Percentiles rank a stretch among this genome's conserved stretches.
These are phyloP conservation scores for Neurospora sp. DNA, from an alignment of 2,329 filamentous ascomycete genomes.

Conservation along the genomic window DNA sequence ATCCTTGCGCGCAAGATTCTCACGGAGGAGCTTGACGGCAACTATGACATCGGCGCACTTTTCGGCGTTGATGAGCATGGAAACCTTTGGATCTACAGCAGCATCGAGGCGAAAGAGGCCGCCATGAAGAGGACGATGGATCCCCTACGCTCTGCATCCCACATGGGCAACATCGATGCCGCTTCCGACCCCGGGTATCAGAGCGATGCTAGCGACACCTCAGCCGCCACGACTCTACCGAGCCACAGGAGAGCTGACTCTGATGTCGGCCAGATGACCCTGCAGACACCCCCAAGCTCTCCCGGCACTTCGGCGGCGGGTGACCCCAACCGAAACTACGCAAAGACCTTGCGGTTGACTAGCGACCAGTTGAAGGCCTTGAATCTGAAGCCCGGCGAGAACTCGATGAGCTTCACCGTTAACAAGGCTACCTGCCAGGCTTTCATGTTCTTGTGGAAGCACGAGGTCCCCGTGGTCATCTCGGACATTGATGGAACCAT, in stretches of 20 bases:
- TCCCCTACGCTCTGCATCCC: constrained; percentile 34
- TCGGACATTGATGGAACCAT: constrained; percentile 99
- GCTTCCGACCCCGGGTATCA: constrained; percentile 91
- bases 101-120: constrained; percentile 87
- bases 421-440: constrained; percentile 89
- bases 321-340: constrained; percentile 78
- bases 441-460: constrained; percentile 87
- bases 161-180: constrained; percentile 59
- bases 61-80: constrained; percentile 93
- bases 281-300: constrained; percentile 61
- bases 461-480: constrained; percentile 88
- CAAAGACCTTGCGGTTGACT: constrained; percentile 89
- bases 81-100: constrained; percentile 99
- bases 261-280: constrained; percentile 43
- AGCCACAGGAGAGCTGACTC: constrained; percentile 59
- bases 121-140: constrained; percentile 60
- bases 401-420: constrained; percentile 92
- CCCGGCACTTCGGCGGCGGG: constrained; percentile 53
- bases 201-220: constrained; percentile 67
- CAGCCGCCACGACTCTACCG: constrained; percentile 34
- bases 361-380: constrained; percentile 90
- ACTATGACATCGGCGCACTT: constrained; percentile 90
- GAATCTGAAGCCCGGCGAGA: constrained; percentile 73
- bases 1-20: constrained; percentile 89
- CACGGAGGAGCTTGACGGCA: constrained; percentile 84